Conservation (phyloP, 768 basidiomycete genomes). For the Calocybe gangraenosa region DNA sequence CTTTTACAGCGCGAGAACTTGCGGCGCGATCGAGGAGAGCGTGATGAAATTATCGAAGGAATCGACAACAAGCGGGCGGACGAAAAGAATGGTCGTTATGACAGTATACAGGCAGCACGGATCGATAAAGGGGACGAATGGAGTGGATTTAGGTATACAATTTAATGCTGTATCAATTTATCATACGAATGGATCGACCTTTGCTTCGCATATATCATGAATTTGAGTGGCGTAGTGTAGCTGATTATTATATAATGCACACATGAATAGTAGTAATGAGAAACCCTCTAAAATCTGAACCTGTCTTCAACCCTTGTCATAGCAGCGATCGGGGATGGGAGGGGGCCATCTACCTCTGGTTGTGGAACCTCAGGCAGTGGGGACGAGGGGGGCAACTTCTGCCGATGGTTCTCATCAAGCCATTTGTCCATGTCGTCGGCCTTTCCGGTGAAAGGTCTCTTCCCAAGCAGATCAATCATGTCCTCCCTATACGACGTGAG, state of each 20-base stretch:
- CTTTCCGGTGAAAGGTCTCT: conserved; percentile 73
- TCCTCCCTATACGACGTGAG: conserved; percentile 58
- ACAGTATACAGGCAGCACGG: conserved; percentile 53
- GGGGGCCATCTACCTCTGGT: conserved; percentile 33
- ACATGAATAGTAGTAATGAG: conserved; percentile 4
- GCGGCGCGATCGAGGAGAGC: conserved; percentile 58
- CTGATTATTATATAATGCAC: conserved; percentile 23
- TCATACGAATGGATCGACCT: neutral
- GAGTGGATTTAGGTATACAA: conserved; percentile 72
- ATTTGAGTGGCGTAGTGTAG: conserved; percentile 1
- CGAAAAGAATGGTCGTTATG: conserved; percentile 50
- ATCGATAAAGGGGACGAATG: conserved; percentile 64
- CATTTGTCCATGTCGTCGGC: conserved; percentile 96
- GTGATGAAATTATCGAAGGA: conserved; percentile 61
- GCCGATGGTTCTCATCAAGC: conserved; percentile 78
- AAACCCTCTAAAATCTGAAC: conserved; percentile 10
- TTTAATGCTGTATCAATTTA: conserved; percentile 22
- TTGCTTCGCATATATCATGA: no score
- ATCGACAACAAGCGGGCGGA: conserved; percentile 38
- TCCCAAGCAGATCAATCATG: conserved; percentile 80
- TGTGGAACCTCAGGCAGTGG: conserved; percentile 18
- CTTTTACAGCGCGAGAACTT: conserved; percentile 56
- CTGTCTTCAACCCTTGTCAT: conserved; percentile 31
- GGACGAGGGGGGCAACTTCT: conserved; percentile 24
- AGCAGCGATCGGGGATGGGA: conserved; percentile 48